phyloP scores from a whole-genome alignment of 2,329 filamentous ascomycete genomes.

The Chrysoporthe puriensis region DNA sequence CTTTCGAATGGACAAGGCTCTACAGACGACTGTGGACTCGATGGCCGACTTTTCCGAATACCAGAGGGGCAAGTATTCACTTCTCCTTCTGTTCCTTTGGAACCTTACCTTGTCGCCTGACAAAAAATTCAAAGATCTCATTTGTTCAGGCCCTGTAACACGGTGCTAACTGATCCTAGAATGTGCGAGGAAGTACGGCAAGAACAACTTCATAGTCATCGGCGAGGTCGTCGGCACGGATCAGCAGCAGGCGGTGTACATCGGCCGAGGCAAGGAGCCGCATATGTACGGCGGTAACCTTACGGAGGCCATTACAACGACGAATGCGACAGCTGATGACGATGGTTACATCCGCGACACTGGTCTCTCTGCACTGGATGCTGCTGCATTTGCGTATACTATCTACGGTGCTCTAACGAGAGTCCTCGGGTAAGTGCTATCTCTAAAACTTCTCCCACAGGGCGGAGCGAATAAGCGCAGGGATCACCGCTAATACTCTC shows the following conservation, averaged over 20 bases:
- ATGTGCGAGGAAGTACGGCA: slow-evolving; percentile 59
- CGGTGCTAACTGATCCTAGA: neutral
- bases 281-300: slow-evolving; percentile 51
- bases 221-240: slow-evolving; percentile 68
- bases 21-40: slow-evolving; percentile 65
- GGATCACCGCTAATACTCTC: slow-evolving; percentile 29
- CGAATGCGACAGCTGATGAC: slow-evolving; percentile 43
- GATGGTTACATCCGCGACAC: slow-evolving; percentile 55
- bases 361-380: slow-evolving; percentile 59
- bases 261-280: slow-evolving; percentile 64
- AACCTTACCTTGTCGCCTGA: too few species aligned
- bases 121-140: neutral
- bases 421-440: slow-evolving; percentile 60
- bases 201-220: slow-evolving; percentile 66
- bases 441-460: slow-evolving; percentile 41
- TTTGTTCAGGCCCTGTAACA: neutral
- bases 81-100: neutral
- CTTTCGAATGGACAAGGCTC: slow-evolving; percentile 69
- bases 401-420: slow-evolving; percentile 63
- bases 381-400: slow-evolving; percentile 65
- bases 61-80: slow-evolving; percentile 46
- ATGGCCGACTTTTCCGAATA: slow-evolving; percentile 60
- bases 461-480: too few species aligned
- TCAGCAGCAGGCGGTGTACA: slow-evolving; percentile 61
- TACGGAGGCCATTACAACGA: slow-evolving; percentile 51